phyloP scores from a whole-genome alignment of 2,329 filamentous ascomycete genomes.

The Aureobasidium sp. region DNA sequence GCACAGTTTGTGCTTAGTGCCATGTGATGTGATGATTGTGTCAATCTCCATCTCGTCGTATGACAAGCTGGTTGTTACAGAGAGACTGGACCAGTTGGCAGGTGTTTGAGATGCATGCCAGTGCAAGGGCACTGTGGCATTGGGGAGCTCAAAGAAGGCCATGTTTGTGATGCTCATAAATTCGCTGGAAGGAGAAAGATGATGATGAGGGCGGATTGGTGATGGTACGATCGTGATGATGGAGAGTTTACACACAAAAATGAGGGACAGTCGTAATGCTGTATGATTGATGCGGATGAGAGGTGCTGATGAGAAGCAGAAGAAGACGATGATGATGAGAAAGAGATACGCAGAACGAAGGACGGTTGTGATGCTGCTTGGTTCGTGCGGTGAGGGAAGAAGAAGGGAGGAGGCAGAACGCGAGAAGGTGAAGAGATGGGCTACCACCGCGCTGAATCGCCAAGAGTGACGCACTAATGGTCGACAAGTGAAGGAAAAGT shows the following conservation, averaged over 20 bases:
- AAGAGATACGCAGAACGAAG: background rate
- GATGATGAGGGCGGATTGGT: no score
- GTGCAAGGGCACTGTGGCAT: background rate
- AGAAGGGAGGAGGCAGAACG: background rate
- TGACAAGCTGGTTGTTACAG: no score
- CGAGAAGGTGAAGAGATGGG: background rate
- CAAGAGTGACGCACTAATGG: background rate
- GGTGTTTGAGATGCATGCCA: background rate
- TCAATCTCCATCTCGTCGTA: background rate
- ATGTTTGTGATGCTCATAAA: background rate
- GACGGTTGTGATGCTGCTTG: background rate
- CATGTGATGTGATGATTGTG: background rate
- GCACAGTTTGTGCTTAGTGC: background rate
- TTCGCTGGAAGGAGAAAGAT: background rate
- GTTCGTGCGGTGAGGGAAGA: background rate
- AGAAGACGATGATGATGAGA: background rate
- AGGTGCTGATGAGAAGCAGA: background rate
- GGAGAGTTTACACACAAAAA: no score
- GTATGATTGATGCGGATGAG: no score
- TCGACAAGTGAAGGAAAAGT: background rate
- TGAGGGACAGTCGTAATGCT: no score
- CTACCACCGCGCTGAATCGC: background rate
- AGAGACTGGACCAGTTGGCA: no score
- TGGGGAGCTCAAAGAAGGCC: background rate
- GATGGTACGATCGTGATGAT: no score